Evolutionary conservation across 148 eudicot species (phyloP).

Genomic region (Pharnaceum exiguum): DNA sequence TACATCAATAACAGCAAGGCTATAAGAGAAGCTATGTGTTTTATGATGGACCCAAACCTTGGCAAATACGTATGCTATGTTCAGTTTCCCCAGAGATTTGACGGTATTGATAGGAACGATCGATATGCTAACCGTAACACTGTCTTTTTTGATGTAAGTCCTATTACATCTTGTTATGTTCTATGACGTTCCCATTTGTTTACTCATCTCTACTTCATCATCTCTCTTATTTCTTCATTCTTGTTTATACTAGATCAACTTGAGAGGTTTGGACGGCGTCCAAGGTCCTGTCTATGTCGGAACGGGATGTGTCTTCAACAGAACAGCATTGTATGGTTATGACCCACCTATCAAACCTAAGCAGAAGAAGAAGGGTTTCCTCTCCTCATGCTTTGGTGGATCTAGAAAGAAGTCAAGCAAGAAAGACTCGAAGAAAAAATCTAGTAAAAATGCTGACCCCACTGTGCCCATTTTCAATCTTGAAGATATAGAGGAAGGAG

Average conservation of each 20-base stretch:
- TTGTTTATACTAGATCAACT: constrained; percentile 27
- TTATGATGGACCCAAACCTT: constrained; percentile 50
- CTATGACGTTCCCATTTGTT: not conserved
- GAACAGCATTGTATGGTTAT: constrained; percentile 48
- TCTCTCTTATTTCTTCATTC: not conserved
- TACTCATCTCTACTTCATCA: not conserved
- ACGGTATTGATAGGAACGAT: constrained; percentile 43
- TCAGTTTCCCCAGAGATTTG: constrained; percentile 46
- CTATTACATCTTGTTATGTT: not conserved
- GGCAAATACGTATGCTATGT: constrained; percentile 48
- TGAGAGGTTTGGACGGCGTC: constrained; percentile 47
- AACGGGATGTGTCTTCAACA: constrained; percentile 48
- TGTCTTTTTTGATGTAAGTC: constrained; percentile 41
- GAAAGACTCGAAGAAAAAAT: constrained; percentile 40
- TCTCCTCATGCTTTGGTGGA: constrained; percentile 41
- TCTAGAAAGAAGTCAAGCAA: constrained; percentile 42
- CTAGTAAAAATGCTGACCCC: constrained; percentile 36
- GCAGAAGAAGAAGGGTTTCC: constrained; percentile 27
- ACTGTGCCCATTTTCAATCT: constrained; percentile 44
- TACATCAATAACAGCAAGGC: constrained; percentile 47
- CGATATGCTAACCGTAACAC: constrained; percentile 50
- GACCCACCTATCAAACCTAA: constrained; percentile 44
- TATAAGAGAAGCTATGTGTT: constrained; percentile 43
- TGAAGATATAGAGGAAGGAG: constrained; percentile 48
- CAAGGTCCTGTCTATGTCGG: constrained; percentile 57